Base-by-base conservation (phyloP, 306 rosid species). In the Cucumis melo region DNA sequence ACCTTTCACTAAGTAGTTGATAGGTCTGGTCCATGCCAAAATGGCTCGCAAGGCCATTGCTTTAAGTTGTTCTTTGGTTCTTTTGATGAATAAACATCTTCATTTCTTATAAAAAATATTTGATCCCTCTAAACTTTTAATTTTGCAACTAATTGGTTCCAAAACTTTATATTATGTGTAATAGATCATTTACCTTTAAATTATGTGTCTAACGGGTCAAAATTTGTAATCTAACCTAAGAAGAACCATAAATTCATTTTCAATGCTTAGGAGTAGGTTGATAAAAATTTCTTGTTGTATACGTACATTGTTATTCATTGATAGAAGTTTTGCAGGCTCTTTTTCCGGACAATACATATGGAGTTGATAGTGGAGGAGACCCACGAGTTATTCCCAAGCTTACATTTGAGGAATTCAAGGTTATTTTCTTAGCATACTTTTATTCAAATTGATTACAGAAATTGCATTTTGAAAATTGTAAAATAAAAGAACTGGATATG, bases 361-460 rank as follows among this genome's bases (percentile, higher is more conserved):
- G 97, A 48, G 98, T 94, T 80, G 99, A 94, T 82, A 92, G 99
- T 14, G 99, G 99, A 80, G 99, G 99, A 20, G 99, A 94, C 83
- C 99, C 99, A 39, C 85, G 42, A 73, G 92, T 85, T 82, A 94
- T 94, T 84, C 99, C 99, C 60, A 92, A 87, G 66, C 89, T 94
- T 84, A 88, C 93, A 63, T 94, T 82, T 78, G 92, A 92, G 78
- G 91, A 90, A 80, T 94, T 94, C 82, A 90, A 92, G 99, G 99
- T 94, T 76, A 53, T 73, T 51, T 73, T 51, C 61, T 48, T 73
- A 32, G 48, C 77, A 73, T 51, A 51, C 60, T 53, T 16, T 46
- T 51, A 29, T 50, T 32, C 19, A 11, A 27, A 50, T 50, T 50
- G 44, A 48, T 44, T 62, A 16, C 23, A 32, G 48, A 64, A 36